Base-by-base conservation (phyloP, 108 stramenopile genomes). In the Craspedostauros australis region DNA sequence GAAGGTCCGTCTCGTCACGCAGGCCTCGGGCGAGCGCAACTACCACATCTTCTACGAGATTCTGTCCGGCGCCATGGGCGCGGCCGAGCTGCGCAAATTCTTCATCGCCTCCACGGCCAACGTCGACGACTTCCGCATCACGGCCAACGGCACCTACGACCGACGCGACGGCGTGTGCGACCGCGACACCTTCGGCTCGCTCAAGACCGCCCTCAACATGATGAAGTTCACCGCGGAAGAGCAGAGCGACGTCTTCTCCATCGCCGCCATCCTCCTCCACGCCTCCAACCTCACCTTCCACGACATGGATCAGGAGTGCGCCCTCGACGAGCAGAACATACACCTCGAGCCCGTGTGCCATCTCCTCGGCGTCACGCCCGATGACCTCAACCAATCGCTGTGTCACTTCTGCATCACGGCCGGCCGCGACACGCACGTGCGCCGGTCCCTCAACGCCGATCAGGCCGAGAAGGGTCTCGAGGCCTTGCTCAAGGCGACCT, bases 31-130 rank as follows among this genome's bases (percentile, higher is more conserved):
- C 16, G 95, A 96, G 55, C 66, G 95, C 23, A 96, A 96, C 55
- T 96, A 92, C 58, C 92, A 96, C 49, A 76, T 96, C 21, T 93
- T 96, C 49, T 94, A 94, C 50, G 91, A 96, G 61, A 42, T 76
- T 33, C 62, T 76, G 1, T 60, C 64, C 22, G 72, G 64, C 45
- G 49, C 37, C 2, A 56, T 73, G 59, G 42, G 47, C 6, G 66
- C 58, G 25, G 37, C 73, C 14, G 84, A 86, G 36, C 39, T 78
- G 19, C 60, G 65, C 23, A 59, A 64, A 27, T 77, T 64, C 41
- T 72, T 79, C 33, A 50, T 88, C 23, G 68, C 72, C 20, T 24
- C 44, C 8, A 60, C 79, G n/a, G 70, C 80, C 18, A 54, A 65
- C 25, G 54, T 73, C 16, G 84, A 86, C 38, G 92, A 91, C 49